Conservation (phyloP, 371 early-diverging fungal species). For the Circinella umbellata region DNA sequence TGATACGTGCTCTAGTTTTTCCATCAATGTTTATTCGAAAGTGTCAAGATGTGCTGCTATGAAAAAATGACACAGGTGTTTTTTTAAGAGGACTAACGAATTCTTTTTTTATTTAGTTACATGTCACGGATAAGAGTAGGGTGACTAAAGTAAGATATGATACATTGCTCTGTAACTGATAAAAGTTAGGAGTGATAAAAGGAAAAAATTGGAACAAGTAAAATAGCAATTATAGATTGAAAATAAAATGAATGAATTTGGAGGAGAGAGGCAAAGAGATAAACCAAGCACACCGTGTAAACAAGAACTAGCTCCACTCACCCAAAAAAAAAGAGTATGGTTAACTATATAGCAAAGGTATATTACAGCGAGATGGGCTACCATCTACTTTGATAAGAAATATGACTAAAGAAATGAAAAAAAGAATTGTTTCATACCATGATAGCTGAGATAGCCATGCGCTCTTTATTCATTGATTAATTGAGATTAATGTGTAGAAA, state of each 20-base stretch:
- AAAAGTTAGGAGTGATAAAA: neutral
- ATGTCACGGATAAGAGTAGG: too few relatives aligned
- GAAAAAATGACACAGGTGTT: too few relatives aligned
- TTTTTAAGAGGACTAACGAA: too few relatives aligned
- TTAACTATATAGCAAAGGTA: neutral
- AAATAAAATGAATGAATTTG: neutral
- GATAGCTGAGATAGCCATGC: neutral
- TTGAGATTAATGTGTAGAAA: neutral
- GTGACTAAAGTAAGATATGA: neutral
- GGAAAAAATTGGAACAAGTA: slow-evolving; percentile 1
- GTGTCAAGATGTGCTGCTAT: too few relatives aligned
- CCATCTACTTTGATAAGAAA: neutral
- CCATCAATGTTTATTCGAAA: too few relatives aligned
- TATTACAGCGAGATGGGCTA: neutral
- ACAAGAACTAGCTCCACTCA: neutral
- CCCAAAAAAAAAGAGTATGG: neutral
- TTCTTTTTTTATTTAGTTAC: too few relatives aligned
- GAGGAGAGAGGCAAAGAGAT: neutral
- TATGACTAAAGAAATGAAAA: neutral
- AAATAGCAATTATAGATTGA: neutral
- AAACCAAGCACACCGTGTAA: neutral
- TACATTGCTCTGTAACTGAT: neutral
- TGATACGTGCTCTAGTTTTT: too few relatives aligned
- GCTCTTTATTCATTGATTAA: neutral
- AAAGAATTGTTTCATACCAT: neutral